Base-by-base conservation (phyloP, 192 early-diverging fungal genomes). In the Endogone sp. region DNA sequence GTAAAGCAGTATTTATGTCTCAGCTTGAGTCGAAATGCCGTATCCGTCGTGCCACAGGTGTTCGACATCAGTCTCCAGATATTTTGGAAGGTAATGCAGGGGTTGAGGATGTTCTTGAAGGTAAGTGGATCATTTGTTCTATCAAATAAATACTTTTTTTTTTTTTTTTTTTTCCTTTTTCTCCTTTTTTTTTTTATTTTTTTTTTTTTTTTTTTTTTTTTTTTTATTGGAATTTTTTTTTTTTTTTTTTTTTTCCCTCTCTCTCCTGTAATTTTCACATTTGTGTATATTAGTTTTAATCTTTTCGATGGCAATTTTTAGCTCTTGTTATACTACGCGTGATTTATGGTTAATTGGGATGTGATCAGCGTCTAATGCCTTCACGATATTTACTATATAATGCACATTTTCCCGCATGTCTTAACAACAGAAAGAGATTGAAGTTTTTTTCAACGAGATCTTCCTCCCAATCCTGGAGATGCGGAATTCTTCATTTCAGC, bases 381-480 rank as follows among this genome's bases (percentile, higher is more conserved):
- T 49, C 37, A 49, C 16, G 37, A n/a, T 16, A 49, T 16, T 16
- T 49, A 6, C 37, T 1, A 49, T 49, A 11, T 1, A 16, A 49
- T 49, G 9, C 1, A 49, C 16, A 16, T 22, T 9, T 10, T 60
- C 4, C 20, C 21, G 22, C 22, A 60, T 28, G 59, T 60, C 59
- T 64, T 31, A 70, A 62, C 8, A 20, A 68, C 3, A 91, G 83
- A 90, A 88, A 81, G 95, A 98, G 69, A 84, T 94, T 24, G 91
- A 93, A 60, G 91, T 96, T 3, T 82, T 98, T 30, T 91, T 98
- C 74, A 90, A 91, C 29, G 94, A 95, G 69, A 93, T 98, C 37
- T 79, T 96, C 25, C 80, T 98, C n/a, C 94, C 93, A 4, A 85
- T 96, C 66, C 75, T 95, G 56, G 94, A 96, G 75, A 93, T 86